Percentiles rank a stretch among this genome's conserved stretches.
These are phyloP conservation scores for Penicillium cataractarum DNA, from an alignment of 495 filamentous ascomycete species.

Conservation along the genomic window DNA sequence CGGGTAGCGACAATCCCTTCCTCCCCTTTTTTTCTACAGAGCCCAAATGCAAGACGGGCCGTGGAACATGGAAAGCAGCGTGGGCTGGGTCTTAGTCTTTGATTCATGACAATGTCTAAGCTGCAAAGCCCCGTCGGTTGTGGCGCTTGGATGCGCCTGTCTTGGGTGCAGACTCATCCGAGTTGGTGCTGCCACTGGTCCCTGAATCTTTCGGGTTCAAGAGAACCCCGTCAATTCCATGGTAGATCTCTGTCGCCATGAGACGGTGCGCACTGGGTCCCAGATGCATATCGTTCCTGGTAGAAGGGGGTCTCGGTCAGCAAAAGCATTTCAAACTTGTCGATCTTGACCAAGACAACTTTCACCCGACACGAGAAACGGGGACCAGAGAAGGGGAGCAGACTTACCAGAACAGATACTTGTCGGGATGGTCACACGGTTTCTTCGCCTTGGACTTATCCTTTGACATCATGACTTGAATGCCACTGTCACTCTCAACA, in stretches of 20 bases:
- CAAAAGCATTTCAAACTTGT: constrained; percentile 5
- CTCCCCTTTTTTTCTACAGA: background rate
- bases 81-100: constrained; percentile 1
- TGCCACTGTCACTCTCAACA: constrained; percentile 33
- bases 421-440: constrained; percentile 49
- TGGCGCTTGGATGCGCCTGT: constrained; percentile 11
- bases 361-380: background rate
- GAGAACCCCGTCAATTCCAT: constrained; percentile 45
- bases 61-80: constrained; percentile 1
- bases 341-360: constrained; percentile 8
- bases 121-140: constrained; percentile 31
- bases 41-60: background rate
- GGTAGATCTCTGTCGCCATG: constrained; percentile 50
- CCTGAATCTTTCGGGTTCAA: constrained; percentile 23
- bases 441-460: constrained; percentile 17
- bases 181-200: background rate
- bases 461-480: constrained; percentile 43
- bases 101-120: constrained; percentile 32
- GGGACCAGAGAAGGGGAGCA: background rate
- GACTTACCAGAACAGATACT: constrained; percentile 57
- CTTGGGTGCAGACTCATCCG: background rate
- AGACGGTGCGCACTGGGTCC: constrained; percentile 53
- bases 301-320: constrained; percentile 9
- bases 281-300: constrained; percentile 57
- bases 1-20: background rate